Conservation (phyloP, 1,139 yeast genomes). For the Lodderomyces parapsilosis region DNA sequence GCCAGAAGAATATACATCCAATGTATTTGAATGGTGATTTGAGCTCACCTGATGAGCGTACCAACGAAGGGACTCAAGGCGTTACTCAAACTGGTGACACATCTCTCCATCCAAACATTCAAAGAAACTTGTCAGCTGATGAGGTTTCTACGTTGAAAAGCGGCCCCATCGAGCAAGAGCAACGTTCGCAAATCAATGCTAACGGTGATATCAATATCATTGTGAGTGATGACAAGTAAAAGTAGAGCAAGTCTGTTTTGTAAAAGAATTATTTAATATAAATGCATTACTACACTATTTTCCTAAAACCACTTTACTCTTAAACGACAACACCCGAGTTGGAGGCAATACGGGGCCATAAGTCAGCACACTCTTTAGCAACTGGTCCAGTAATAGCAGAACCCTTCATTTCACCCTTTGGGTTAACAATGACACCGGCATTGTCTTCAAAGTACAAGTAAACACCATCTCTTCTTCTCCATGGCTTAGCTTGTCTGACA, state of each 20-base stretch:
- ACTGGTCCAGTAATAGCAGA: slow-evolving; percentile 99
- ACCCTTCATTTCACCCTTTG: slow-evolving; percentile 99
- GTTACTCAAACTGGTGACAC: background rate
- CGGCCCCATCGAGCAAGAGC: slow-evolving; percentile 4
- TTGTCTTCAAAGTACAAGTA: slow-evolving; percentile 99
- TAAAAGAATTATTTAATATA: background rate
- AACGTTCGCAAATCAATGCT: slow-evolving; percentile 2
- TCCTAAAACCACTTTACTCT: background rate
- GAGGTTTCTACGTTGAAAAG: slow-evolving; percentile 14
- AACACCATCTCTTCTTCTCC: slow-evolving; percentile 99
- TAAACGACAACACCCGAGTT: slow-evolving; percentile 99
- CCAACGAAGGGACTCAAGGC: slow-evolving; percentile 1
- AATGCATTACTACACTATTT: background rate
- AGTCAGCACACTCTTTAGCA: slow-evolving; percentile 99
- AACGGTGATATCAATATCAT: slow-evolving; percentile 12
- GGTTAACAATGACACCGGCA: slow-evolving; percentile 99
- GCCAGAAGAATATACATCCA: slow-evolving; percentile 8
- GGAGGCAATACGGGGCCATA: slow-evolving; percentile 99
- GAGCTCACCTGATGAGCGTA: background rate
- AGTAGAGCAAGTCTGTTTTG: background rate
- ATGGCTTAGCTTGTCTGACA: slow-evolving; percentile 98
- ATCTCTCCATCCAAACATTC: slow-evolving; percentile 3
- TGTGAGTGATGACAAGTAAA: slow-evolving; percentile 7
- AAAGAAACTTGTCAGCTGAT: slow-evolving; percentile 11
- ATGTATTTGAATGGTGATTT: slow-evolving; percentile 8